Percentiles rank a stretch among this genome's conserved stretches.
Conservation (phyloP, 768 basidiomycete genomes). For the Tricholoma furcatifolium region DNA sequence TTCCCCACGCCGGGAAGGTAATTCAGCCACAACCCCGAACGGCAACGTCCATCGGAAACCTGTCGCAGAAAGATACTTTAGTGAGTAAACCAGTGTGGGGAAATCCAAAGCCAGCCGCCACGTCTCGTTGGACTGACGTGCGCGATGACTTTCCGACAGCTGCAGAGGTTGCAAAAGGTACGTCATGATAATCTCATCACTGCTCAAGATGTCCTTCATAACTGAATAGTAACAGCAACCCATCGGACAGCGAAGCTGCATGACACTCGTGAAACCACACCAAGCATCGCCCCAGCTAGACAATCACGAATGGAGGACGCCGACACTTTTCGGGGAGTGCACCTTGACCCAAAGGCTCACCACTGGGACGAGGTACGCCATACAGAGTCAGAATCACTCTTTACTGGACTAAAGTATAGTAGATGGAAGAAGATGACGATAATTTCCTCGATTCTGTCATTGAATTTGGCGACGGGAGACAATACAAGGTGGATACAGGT, state of each 20-base stretch:
- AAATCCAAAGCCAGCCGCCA: slow-evolving; percentile 45
- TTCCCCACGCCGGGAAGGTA: slow-evolving; percentile 60
- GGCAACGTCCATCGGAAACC: slow-evolving; percentile 28
- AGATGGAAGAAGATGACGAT: slow-evolving; percentile 93
- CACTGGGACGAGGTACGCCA: slow-evolving; percentile 95
- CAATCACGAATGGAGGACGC: slow-evolving; percentile 76
- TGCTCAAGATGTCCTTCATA: slow-evolving; percentile 6
- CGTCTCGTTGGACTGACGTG: slow-evolving; percentile 39
- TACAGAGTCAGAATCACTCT: neutral
- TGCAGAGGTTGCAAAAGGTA: slow-evolving; percentile 89
- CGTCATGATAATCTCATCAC: slow-evolving; percentile 21
- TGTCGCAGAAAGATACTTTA: slow-evolving; percentile 30
- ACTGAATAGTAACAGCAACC: slow-evolving; percentile 26
- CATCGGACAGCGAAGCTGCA: slow-evolving; percentile 34
- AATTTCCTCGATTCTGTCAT: slow-evolving; percentile 87
- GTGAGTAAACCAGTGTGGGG: slow-evolving; percentile 71
- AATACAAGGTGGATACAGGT: slow-evolving; percentile 75
- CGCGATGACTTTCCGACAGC: slow-evolving; percentile 91
- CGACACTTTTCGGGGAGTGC: slow-evolving; percentile 92
- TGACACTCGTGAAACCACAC: slow-evolving; percentile 48
- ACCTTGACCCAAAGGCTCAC: slow-evolving; percentile 89
- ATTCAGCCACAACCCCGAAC: slow-evolving; percentile 65
- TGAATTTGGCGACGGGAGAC: slow-evolving; percentile 93
- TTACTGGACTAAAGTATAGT: slow-evolving; percentile 4
- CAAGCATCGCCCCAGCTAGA: slow-evolving; percentile 51